Percentiles rank a stretch among this genome's conserved stretches.
phyloP scores from a whole-genome alignment of 306 rosid genomes.

The Purshia tridentata region DNA sequence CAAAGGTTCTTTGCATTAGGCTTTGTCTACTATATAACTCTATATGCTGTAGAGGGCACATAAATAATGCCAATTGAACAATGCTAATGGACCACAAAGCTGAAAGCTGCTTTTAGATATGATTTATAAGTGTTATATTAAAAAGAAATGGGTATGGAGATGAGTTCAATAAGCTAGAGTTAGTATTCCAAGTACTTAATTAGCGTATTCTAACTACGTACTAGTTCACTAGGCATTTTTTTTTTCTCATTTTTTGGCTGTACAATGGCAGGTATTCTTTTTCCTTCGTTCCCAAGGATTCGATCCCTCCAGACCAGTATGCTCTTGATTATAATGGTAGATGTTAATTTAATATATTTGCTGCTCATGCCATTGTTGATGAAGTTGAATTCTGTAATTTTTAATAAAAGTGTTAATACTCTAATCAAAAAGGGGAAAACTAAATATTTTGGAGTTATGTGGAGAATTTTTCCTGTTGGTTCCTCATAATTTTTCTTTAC shows the following conservation, averaged over 20 bases:
- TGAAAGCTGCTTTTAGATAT: not conserved
- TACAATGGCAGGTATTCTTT: constrained; percentile 68
- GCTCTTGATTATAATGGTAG: constrained; percentile 67
- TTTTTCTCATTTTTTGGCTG: not conserved
- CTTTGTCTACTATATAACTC: not conserved
- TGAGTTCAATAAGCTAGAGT: not conserved
- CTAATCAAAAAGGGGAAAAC: not conserved
- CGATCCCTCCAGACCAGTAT: constrained; percentile 67
- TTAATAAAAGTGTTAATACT: not conserved
- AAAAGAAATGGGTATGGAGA: not conserved
- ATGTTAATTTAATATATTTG: constrained; percentile 29
- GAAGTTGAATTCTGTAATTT: not conserved
- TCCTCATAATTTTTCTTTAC: not conserved
- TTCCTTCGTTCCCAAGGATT: constrained; percentile 68
- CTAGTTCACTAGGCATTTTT: not conserved
- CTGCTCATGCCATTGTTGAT: constrained; percentile 12
- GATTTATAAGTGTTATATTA: not conserved
- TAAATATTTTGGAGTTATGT: not conserved
- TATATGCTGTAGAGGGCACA: not conserved
- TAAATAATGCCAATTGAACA: not conserved
- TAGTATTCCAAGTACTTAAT: not conserved
- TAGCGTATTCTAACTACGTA: not conserved
- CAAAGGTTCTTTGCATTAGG: not conserved
- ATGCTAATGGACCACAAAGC: not conserved
- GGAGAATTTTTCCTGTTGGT: not conserved